phyloP scores from a whole-genome alignment of 257 asterid genomes.

The Solanum dulcamara region DNA sequence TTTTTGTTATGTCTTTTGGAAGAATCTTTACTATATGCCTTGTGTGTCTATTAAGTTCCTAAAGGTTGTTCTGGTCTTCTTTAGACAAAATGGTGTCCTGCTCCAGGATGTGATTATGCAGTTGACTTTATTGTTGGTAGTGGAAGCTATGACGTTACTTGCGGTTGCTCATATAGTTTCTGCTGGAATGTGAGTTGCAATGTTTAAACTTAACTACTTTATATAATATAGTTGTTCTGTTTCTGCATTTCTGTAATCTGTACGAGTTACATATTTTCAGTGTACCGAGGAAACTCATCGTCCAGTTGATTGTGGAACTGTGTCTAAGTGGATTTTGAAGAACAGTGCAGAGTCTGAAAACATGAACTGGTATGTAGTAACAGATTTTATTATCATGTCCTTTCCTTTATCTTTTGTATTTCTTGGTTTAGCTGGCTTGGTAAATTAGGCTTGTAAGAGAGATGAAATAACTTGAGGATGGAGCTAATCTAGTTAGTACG shows the following conservation, averaged over 20 bases:
- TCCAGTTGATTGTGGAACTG: conserved; percentile 51
- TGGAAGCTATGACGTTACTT: conserved; percentile 77
- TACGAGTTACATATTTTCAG: conserved; percentile 9
- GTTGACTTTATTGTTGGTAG: conserved; percentile 78
- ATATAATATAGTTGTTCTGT: neutral
- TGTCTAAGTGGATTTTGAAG: conserved; percentile 44
- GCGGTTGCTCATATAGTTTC: conserved; percentile 69
- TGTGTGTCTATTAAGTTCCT: neutral
- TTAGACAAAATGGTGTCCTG: conserved; percentile 95
- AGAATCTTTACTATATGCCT: neutral
- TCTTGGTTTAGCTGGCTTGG: neutral
- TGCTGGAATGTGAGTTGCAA: conserved; percentile 81
- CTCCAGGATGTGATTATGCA: conserved; percentile 91
- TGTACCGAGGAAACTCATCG: conserved; percentile 52
- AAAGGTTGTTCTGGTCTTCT: conserved; percentile 1
- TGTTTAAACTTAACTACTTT: neutral
- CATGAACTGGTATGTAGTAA: conserved; percentile 35
- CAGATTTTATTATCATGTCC: neutral
- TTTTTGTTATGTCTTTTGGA: neutral
- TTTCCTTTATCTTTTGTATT: neutral
- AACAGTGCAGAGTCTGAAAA: conserved; percentile 48
- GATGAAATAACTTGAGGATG: neutral
- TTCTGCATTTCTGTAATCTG: neutral
- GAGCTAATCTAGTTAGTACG: neutral
- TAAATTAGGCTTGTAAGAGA: neutral